phyloP scores from a whole-genome alignment of 306 rosid species.

The Cyclanthera cordifolia region DNA sequence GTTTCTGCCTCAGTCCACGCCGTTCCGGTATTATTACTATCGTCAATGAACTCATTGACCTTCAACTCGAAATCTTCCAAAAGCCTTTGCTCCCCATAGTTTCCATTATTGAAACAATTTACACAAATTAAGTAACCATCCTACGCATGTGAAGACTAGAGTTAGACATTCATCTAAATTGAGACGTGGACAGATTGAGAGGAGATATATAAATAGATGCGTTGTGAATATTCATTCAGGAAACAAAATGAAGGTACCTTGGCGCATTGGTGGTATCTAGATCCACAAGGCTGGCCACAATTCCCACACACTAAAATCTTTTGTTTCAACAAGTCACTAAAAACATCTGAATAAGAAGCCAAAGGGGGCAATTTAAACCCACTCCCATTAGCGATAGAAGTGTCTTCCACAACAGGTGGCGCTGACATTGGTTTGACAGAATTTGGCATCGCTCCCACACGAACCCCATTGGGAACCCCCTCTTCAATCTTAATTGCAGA shows the following conservation, averaged over 20 bases:
- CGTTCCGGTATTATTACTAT: conserved; percentile 23
- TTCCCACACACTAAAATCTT: conserved; percentile 46
- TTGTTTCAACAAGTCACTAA: conserved; percentile 29
- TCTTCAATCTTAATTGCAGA: conserved; percentile 50
- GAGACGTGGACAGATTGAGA: background rate
- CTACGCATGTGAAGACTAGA: conserved; percentile 34
- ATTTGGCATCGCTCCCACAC: conserved; percentile 65
- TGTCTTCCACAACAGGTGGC: conserved; percentile 21
- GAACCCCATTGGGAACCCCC: conserved; percentile 66
- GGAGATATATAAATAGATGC: background rate
- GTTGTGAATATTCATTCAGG: background rate
- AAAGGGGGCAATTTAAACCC: conserved; percentile 43
- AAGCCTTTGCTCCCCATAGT: conserved; percentile 57
- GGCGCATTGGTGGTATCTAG: conserved; percentile 38
- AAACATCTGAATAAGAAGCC: conserved; percentile 60
- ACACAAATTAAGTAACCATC: conserved; percentile 43
- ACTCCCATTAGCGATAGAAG: conserved; percentile 14
- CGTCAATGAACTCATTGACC: conserved; percentile 32
- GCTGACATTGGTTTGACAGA: conserved; percentile 50
- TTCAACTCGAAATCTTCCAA: conserved; percentile 43
- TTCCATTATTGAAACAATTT: conserved; percentile 56
- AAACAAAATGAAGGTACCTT: conserved; percentile 35
- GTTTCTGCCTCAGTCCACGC: conserved; percentile 87
- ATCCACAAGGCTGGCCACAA: conserved; percentile 45
- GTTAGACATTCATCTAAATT: background rate